Conservation (phyloP, 2,329 filamentous ascomycete species). For the Clonostachys chloroleuca region DNA sequence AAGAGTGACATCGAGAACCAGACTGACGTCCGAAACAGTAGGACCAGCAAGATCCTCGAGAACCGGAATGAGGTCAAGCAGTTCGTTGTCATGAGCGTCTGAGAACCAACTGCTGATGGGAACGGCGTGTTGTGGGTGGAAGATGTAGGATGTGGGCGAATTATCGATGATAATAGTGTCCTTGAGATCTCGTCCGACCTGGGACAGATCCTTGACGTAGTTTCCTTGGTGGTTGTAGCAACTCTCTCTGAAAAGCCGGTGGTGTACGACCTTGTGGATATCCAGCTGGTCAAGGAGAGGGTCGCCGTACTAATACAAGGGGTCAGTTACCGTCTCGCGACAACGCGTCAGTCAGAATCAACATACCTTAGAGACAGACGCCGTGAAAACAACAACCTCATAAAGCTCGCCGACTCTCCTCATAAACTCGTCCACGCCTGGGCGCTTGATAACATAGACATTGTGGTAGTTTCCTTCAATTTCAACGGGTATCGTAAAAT, state of each 20-base stretch:
- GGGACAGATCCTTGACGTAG: conserved; percentile 98
- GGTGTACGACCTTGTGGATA: conserved; percentile 95
- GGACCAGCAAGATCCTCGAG: conserved; percentile 90
- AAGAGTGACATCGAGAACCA: conserved; percentile 89
- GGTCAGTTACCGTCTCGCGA: conserved; percentile 4
- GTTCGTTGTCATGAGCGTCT: conserved; percentile 97
- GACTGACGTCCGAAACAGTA: conserved; percentile 91
- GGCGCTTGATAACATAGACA: conserved; percentile 98
- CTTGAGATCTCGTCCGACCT: conserved; percentile 90
- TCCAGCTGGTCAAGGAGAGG: conserved; percentile 93
- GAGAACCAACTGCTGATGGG: conserved; percentile 99
- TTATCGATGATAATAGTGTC: conserved; percentile 99
- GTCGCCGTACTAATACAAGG: conserved; percentile 72
- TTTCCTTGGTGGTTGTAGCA: conserved; percentile 99
- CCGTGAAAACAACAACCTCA: conserved; percentile 97
- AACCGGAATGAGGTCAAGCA: conserved; percentile 94
- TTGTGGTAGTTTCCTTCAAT: conserved; percentile 99
- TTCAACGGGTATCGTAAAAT: conserved; percentile 98
- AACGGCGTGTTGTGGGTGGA: conserved; percentile 97
- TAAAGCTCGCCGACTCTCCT: conserved; percentile 96
- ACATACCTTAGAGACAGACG: conserved; percentile 89
- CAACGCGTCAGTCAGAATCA: not conserved
- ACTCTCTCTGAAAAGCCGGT: conserved; percentile 93
- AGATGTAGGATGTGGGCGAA: conserved; percentile 98
- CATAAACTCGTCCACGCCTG: conserved; percentile 99